Conservation (phyloP, 2,329 filamentous ascomycete genomes). For the Pseudocercospora macadamiae region DNA sequence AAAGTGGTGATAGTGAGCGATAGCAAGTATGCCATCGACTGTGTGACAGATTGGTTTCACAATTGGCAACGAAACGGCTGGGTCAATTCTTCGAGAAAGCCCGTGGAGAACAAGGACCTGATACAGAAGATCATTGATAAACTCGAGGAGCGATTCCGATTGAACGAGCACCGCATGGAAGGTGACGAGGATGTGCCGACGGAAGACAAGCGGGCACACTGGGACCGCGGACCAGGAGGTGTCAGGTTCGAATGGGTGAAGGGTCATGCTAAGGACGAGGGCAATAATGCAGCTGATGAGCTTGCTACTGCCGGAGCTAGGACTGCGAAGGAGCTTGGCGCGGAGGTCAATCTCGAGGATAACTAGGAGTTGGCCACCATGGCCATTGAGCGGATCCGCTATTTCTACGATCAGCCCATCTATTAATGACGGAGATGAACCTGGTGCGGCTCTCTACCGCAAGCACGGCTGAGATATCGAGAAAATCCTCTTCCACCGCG, state of each 20-base stretch:
- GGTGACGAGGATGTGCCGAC: slow-evolving; percentile 11
- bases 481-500: no score
- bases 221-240: slow-evolving; percentile 38
- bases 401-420: no score
- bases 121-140: slow-evolving; percentile 71
- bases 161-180: slow-evolving; percentile 34
- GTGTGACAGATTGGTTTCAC: slow-evolving; percentile 79
- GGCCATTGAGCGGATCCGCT: background rate
- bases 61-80: slow-evolving; percentile 79
- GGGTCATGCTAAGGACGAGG: slow-evolving; percentile 72
- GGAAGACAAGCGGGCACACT: slow-evolving; percentile 31
- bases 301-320: slow-evolving; percentile 72
- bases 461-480: no score
- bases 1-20: slow-evolving; percentile 82
- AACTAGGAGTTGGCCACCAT: background rate
- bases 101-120: slow-evolving; percentile 85
- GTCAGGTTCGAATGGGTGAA: slow-evolving; percentile 82
- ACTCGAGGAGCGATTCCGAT: slow-evolving; percentile 62
- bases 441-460: no score
- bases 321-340: slow-evolving; percentile 37
- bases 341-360: slow-evolving; percentile 16
- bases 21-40: slow-evolving; percentile 87
- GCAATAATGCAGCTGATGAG: slow-evolving; percentile 79
- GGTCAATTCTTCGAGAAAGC: slow-evolving; percentile 69
- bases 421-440: no score